These are phyloP conservation scores for Exserohilum turcica DNA, from an alignment of 2,329 filamentous ascomycete species.

Conservation along the genomic window DNA sequence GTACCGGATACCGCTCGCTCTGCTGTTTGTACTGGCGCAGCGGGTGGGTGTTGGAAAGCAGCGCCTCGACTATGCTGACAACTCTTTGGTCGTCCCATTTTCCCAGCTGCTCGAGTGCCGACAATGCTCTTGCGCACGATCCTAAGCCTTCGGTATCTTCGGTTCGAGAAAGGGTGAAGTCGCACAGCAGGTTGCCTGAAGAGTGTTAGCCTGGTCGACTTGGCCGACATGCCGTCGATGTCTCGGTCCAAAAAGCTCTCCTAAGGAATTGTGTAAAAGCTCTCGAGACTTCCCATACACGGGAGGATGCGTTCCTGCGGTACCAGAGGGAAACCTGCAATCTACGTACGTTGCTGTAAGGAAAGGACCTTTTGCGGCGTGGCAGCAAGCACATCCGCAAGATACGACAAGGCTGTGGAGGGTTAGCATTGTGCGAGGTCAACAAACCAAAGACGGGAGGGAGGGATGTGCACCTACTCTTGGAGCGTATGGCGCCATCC, in stretches of 20 bases:
- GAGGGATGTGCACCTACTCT: constrained; percentile 53
- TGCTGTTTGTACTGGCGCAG: constrained; percentile 67
- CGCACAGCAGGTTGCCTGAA: constrained; percentile 62
- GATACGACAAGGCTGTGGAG: constrained; percentile 53
- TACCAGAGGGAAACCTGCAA: not conserved
- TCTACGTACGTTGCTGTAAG: constrained; percentile 59
- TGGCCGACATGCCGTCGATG: not conserved
- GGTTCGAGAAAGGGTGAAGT: constrained; percentile 68
- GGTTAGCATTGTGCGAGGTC: constrained; percentile 17
- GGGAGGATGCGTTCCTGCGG: not conserved
- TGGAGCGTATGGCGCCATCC: constrained; percentile 63
- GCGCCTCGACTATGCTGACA: constrained; percentile 58
- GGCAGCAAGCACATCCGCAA: constrained; percentile 57
- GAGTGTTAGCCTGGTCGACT: not conserved
- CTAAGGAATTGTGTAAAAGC: not conserved
- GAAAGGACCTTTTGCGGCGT: constrained; percentile 62
- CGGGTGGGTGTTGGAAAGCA: constrained; percentile 60
- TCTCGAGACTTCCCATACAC: not conserved
- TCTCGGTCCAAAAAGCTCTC: too few relatives aligned
- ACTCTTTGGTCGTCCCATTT: constrained; percentile 65
- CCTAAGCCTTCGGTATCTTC: constrained; percentile 60
- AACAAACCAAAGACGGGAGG: too few relatives aligned
- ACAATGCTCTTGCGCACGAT: constrained; percentile 63
- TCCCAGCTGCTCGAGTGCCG: constrained; percentile 63
- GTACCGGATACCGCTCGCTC: constrained; percentile 63